These are phyloP conservation scores for Cucumis melo DNA, from an alignment of 306 rosid genomes.

Conservation along the genomic window DNA sequence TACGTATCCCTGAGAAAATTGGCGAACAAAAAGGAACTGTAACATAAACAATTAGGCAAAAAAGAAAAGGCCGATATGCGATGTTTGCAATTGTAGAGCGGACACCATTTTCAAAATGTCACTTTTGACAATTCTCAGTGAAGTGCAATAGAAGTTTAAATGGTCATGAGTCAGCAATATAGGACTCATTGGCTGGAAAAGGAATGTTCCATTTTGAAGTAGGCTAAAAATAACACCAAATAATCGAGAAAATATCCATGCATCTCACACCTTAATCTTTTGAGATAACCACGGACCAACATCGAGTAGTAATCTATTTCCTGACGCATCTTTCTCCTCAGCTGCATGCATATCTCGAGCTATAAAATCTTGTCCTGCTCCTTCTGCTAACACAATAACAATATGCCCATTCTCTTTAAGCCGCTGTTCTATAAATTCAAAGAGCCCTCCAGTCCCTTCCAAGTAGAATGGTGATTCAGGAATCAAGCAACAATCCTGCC, in stretches of 20 bases:
- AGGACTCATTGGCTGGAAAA: background rate
- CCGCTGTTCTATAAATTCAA: constrained; percentile 60
- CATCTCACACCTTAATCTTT: constrained; percentile 51
- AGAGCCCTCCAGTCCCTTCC: constrained; percentile 86
- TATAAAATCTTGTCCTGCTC: constrained; percentile 82
- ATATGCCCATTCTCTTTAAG: constrained; percentile 85
- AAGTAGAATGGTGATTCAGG: constrained; percentile 93
- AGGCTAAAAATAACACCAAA: background rate
- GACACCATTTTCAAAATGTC: background rate
- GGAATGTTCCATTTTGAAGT: background rate
- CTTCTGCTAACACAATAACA: constrained; percentile 91
- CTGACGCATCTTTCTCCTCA: constrained; percentile 69
- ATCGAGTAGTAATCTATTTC: constrained; percentile 76
- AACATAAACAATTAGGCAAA: background rate
- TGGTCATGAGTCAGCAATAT: background rate
- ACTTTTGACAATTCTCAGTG: background rate
- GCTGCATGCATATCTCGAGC: constrained; percentile 33
- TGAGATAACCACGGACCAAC: constrained; percentile 76
- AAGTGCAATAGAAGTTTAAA: background rate
- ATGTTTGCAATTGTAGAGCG: background rate
- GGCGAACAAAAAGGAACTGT: background rate
- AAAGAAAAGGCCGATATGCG: background rate
- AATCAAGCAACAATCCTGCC: constrained; percentile 97
- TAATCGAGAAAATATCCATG: constrained; percentile 9
- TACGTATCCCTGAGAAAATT: constrained; percentile 6